A percentile compares a stretch with the other conserved stretches of the same genome.
phyloP scores from a whole-genome alignment of 441 rosid species.

The Erodium chrysanthum region DNA sequence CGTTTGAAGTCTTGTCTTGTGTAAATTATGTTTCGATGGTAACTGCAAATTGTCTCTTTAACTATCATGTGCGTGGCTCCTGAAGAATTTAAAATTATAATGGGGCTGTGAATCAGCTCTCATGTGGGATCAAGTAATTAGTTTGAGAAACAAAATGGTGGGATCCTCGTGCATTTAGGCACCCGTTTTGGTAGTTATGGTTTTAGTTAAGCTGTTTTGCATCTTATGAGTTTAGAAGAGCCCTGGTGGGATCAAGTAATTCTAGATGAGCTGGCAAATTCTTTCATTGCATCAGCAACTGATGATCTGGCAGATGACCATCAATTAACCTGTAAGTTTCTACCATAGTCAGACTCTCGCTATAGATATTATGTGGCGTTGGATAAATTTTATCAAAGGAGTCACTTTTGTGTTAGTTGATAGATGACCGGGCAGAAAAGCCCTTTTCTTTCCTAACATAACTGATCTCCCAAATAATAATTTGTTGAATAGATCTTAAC shows the following conservation, averaged over 20 bases:
- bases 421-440: too few species aligned
- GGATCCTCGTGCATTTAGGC: background rate
- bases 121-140: background rate
- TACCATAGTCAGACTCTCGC: background rate
- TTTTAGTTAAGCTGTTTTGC: slow-evolving; percentile 11
- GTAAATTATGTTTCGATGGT: background rate
- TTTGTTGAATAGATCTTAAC: background rate
- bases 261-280: slow-evolving; percentile 79
- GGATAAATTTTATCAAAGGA: background rate
- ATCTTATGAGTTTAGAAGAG: slow-evolving; percentile 60
- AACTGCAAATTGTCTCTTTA: background rate
- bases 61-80: background rate
- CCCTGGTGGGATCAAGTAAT: slow-evolving; percentile 81
- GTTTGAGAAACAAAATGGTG: background rate
- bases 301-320: slow-evolving; percentile 80
- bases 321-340: slow-evolving; percentile 63
- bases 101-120: background rate
- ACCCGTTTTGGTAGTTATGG: background rate
- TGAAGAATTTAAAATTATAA: background rate
- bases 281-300: slow-evolving; percentile 68
- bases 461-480: too few species aligned
- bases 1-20: too few species aligned
- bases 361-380: background rate
- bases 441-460: too few species aligned
- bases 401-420: background rate